phyloP scores from a whole-genome alignment of 2,329 filamentous ascomycete genomes.

The Aspergillus arachidicola region DNA sequence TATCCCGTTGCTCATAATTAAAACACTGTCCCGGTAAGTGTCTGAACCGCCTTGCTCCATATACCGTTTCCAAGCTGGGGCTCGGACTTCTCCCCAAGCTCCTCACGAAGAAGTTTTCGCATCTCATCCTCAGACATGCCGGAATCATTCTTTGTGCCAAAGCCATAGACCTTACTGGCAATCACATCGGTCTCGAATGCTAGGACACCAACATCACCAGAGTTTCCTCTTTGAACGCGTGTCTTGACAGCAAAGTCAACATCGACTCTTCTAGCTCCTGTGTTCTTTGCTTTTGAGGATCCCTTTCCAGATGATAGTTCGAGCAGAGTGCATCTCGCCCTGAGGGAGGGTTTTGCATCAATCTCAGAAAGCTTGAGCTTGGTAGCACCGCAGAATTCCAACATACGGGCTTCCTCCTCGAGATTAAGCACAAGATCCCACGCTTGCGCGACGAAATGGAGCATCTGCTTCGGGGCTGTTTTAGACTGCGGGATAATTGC shows the following conservation, averaged over 20 bases:
- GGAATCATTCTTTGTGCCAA: slow-evolving; percentile 30
- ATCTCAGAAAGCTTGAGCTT: slow-evolving; percentile 36
- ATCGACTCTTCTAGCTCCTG: slow-evolving; percentile 31
- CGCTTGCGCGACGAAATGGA: slow-evolving; percentile 45
- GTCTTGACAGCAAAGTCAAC: slow-evolving; percentile 44
- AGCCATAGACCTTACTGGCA: slow-evolving; percentile 46
- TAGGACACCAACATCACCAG: slow-evolving; percentile 29
- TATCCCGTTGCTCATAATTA: slow-evolving; percentile 16
- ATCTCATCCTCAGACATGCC: slow-evolving; percentile 40
- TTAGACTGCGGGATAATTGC: slow-evolving; percentile 38
- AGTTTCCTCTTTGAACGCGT: slow-evolving; percentile 21
- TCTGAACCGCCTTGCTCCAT: slow-evolving; percentile 43
- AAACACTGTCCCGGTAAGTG: slow-evolving; percentile 39
- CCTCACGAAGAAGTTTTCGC: slow-evolving; percentile 36
- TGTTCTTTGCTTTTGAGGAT: slow-evolving; percentile 7
- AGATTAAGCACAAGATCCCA: slow-evolving; percentile 45
- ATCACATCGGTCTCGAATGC: slow-evolving; percentile 42
- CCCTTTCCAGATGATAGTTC: slow-evolving; percentile 22
- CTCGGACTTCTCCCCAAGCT: slow-evolving; percentile 22
- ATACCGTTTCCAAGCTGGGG: slow-evolving; percentile 38
- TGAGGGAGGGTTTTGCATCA: slow-evolving; percentile 30
- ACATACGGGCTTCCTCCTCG: slow-evolving; percentile 47
- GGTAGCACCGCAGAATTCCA: slow-evolving; percentile 50
- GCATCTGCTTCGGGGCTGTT: slow-evolving; percentile 39
- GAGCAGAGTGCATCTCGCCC: slow-evolving; percentile 44